Conservation (phyloP, 495 filamentous ascomycete species). For the Durotheca rogersii region DNA sequence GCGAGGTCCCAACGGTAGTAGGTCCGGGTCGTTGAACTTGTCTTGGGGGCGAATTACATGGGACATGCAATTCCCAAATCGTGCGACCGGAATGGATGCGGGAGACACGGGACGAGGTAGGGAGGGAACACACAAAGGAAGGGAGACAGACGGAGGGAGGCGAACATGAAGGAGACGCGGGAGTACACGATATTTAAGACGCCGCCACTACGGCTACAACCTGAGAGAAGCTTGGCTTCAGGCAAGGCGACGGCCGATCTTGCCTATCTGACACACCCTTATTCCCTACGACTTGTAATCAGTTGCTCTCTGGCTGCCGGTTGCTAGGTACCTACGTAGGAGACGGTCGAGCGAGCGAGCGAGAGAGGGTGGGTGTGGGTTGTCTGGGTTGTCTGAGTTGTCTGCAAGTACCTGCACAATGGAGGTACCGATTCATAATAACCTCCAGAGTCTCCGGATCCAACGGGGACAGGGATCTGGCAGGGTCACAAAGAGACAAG, state of each 20-base stretch:
- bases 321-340: no score
- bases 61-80: slow-evolving; percentile 17
- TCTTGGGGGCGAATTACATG: slow-evolving; percentile 23
- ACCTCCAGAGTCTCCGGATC: slow-evolving; percentile 24
- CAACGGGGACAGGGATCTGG: slow-evolving; percentile 29
- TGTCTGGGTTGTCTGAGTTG: no score
- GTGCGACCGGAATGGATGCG: slow-evolving; percentile 19
- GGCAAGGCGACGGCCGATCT: no score
- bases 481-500: slow-evolving; percentile 1
- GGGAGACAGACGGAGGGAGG: no score
- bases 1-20: slow-evolving; percentile 9
- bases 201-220: not conserved
- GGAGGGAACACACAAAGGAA: slow-evolving; percentile 17
- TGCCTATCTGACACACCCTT: no score
- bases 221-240: slow-evolving; percentile 3
- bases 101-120: slow-evolving; percentile 14
- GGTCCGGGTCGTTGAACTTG: slow-evolving; percentile 1
- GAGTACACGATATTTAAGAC: slow-evolving; percentile 27
- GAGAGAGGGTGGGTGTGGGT: not conserved
- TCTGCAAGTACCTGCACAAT: no score
- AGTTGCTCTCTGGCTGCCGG: no score
- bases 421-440: slow-evolving; percentile 17
- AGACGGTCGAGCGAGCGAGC: no score
- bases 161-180: slow-evolving; percentile 7
- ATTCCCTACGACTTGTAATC: no score